Percentiles rank a stretch among this genome's conserved stretches.
Conservation (phyloP, 2,329 filamentous ascomycete species). For the Talaromyces sp. region DNA sequence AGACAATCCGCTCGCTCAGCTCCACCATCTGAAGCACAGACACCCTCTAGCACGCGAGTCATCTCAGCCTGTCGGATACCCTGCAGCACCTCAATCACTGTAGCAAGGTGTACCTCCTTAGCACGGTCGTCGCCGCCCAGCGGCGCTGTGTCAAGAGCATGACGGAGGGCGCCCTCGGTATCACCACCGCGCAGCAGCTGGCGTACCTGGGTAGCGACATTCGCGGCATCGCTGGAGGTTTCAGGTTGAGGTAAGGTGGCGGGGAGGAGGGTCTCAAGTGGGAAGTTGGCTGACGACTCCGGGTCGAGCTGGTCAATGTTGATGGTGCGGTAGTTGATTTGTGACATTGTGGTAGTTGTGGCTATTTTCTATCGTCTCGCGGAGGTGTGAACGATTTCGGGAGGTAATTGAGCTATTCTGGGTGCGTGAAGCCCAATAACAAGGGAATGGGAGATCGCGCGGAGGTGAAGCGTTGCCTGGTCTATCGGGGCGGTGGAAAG, state of each 20-base stretch:
- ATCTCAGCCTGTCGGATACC: constrained; percentile 97
- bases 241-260: constrained; percentile 69
- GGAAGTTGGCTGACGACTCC: constrained; percentile 89
- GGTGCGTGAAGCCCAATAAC: neutral
- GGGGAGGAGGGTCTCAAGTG: constrained; percentile 79
- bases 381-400: neutral
- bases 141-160: constrained; percentile 82
- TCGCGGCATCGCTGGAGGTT: constrained; percentile 76
- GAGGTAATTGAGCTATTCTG: neutral
- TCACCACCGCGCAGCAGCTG: constrained; percentile 87
- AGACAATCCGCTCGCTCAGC: constrained; percentile 85
- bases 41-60: constrained; percentile 79
- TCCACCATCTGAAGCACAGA: constrained; percentile 78
- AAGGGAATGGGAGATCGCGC: neutral
- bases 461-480: constrained; percentile 1
- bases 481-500: constrained; percentile 1
- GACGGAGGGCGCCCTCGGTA: constrained; percentile 79
- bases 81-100: constrained; percentile 89
- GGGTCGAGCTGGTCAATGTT: constrained; percentile 91
- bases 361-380: neutral
- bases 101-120: constrained; percentile 85
- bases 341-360: constrained; percentile 39
- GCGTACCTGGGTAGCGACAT: constrained; percentile 76
- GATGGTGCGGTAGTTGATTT: constrained; percentile 78
- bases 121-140: constrained; percentile 57